Percentiles rank a stretch among this genome's conserved stretches.
Evolutionary conservation across 1,284 basidiomycete species (phyloP).

Genomic region (Ceratobasidium sp.): DNA sequence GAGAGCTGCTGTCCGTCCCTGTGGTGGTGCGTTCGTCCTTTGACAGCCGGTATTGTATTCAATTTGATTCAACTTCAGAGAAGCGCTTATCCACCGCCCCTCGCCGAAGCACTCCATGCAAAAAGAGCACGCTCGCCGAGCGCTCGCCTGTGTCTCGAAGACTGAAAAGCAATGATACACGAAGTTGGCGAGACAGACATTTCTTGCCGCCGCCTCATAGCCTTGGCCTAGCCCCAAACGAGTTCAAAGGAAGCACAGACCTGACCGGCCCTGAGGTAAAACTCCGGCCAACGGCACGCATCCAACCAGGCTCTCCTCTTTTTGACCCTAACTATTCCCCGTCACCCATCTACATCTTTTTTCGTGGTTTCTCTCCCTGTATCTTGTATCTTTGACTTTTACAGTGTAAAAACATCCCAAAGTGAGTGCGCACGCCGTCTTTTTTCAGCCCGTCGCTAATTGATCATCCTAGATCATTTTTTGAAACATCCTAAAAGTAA

Average conservation of each 20-base stretch:
- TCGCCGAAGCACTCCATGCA: background rate
- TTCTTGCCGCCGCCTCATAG: too few relatives aligned
- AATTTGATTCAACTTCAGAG: background rate
- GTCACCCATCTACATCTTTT: conserved; percentile 1
- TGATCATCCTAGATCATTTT: conserved; percentile 8
- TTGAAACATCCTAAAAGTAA: background rate
- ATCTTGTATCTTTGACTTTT: conserved; percentile 18
- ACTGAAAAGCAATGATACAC: too few relatives aligned
- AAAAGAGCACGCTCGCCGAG: too few relatives aligned
- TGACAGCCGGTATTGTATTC: background rate
- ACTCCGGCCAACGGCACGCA: conserved; percentile 22
- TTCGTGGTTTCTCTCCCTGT: conserved; percentile 12
- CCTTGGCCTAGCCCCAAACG: too few relatives aligned
- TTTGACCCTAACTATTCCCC: conserved; percentile 10
- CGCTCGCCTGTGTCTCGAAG: too few relatives aligned
- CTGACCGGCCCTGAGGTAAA: conserved; percentile 34
- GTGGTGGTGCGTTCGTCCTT: background rate
- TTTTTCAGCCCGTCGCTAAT: conserved; percentile 7
- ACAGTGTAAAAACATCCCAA: conserved; percentile 21
- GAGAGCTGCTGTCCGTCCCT: background rate
- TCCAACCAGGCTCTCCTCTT: conserved; percentile 28
- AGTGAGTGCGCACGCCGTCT: background rate
- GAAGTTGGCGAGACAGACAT: too few relatives aligned
- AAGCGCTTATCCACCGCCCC: background rate
- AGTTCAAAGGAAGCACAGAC: conserved; percentile 7